Percentiles rank a stretch among this genome's conserved stretches.
These are phyloP conservation scores for Lachnellula cervina DNA, from an alignment of 2,329 filamentous ascomycete genomes.

Conservation along the genomic window DNA sequence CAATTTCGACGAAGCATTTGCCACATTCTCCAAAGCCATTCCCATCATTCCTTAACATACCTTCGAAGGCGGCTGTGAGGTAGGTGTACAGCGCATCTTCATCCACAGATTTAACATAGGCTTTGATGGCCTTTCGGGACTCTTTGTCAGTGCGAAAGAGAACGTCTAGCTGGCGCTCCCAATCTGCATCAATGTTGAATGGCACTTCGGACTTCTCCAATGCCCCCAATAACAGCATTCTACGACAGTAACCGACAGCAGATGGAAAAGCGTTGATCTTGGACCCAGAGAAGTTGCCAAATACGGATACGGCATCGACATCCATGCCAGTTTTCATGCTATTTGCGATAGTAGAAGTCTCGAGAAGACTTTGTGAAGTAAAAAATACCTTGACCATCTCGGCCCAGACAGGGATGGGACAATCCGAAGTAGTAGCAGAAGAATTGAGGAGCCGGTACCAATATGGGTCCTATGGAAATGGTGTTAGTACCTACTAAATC, in stretches of 20 bases:
- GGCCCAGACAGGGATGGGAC: constrained; percentile 46
- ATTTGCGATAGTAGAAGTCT: constrained; percentile 29
- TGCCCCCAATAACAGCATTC: constrained; percentile 55
- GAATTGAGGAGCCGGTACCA: constrained; percentile 62
- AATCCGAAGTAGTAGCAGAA: constrained; percentile 38
- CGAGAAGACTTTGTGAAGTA: constrained; percentile 30
- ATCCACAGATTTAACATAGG: constrained; percentile 44
- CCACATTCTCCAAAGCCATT: constrained; percentile 42
- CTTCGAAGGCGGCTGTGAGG: constrained; percentile 52
- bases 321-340: constrained; percentile 36
- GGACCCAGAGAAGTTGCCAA: constrained; percentile 36
- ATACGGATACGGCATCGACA: constrained; percentile 35
- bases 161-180: constrained; percentile 75
- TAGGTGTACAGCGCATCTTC: constrained; percentile 39
- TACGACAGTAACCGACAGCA: constrained; percentile 65
- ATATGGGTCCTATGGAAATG: constrained; percentile 45
- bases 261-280: constrained; percentile 56
- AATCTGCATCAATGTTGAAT: constrained; percentile 64
- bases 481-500: neutral
- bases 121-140: constrained; percentile 54
- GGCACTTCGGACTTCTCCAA: constrained; percentile 27
- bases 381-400: constrained; percentile 49
- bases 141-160: constrained; percentile 65
- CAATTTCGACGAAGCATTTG: constrained; percentile 49
- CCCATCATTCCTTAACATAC: constrained; percentile 43